Evolutionary conservation across 2,329 filamentous ascomycete species (phyloP).

Genomic region (Sphaerulina musiva): DNA sequence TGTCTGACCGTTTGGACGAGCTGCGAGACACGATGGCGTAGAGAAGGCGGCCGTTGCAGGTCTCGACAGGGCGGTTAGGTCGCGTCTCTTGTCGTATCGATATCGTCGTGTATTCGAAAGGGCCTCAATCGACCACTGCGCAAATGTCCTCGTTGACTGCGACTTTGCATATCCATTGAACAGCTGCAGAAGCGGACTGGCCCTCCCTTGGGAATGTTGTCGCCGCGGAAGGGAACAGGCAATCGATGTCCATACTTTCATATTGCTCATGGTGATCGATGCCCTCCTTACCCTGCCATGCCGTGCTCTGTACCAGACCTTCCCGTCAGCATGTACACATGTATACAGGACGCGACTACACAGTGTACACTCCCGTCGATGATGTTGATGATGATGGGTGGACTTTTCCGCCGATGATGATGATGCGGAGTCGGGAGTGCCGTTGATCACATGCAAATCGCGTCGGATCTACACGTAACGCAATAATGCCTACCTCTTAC

Average conservation of each 20-base stretch:
- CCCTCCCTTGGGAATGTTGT: slow-evolving; percentile 6
- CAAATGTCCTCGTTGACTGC: slow-evolving; percentile 12
- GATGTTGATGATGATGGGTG: too few relatives aligned
- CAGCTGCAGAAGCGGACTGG: slow-evolving; percentile 26
- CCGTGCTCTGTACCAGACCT: neutral
- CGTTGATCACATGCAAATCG: neutral
- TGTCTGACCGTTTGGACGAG: neutral
- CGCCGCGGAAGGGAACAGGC: slow-evolving; percentile 23
- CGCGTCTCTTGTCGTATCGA: neutral
- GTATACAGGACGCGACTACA: neutral
- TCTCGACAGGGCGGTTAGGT: neutral
- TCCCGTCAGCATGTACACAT: neutral
- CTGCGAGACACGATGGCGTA: slow-evolving; percentile 7
- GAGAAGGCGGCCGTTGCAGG: slow-evolving; percentile 7
- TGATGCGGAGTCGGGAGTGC: neutral
- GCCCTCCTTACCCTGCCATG: neutral
- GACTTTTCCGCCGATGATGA: too few relatives aligned
- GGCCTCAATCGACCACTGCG: slow-evolving; percentile 3
- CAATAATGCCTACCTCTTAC: neutral
- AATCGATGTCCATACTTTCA: slow-evolving; percentile 32
- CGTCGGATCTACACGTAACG: neutral
- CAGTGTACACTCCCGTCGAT: too few relatives aligned
- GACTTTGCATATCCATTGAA: slow-evolving; percentile 27
- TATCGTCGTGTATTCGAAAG: neutral
- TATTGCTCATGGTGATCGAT: slow-evolving; percentile 30